These are phyloP conservation scores for Colletotrichum echinochloae DNA, from an alignment of 2,329 filamentous ascomycete species.

Conservation along the genomic window DNA sequence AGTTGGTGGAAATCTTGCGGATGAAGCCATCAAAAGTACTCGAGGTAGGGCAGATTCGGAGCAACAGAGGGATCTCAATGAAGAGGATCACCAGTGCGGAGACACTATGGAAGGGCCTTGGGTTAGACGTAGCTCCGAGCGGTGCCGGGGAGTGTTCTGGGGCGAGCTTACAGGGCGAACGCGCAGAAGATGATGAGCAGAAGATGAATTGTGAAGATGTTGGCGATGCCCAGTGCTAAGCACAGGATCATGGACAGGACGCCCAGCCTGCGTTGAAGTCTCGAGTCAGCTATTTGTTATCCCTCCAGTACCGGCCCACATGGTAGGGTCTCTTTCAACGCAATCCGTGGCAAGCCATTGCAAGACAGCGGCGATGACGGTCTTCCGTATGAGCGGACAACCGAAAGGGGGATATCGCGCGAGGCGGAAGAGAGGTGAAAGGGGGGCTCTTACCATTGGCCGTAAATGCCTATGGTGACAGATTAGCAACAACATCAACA, in stretches of 20 bases:
- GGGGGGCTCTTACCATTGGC: slow-evolving; percentile 73
- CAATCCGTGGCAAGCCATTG: background rate
- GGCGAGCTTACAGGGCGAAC: slow-evolving; percentile 63
- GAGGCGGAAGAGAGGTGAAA: background rate
- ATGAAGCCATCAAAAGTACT: slow-evolving; percentile 88
- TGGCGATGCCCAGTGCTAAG: slow-evolving; percentile 76
- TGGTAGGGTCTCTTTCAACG: background rate
- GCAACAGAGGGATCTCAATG: slow-evolving; percentile 90
- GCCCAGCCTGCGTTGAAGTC: slow-evolving; percentile 67
- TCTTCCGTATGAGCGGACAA: background rate
- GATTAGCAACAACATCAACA: slow-evolving; percentile 48
- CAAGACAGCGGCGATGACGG: background rate
- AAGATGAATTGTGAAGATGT: slow-evolving; percentile 69
- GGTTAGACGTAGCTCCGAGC: slow-evolving; percentile 2
- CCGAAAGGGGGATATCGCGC: background rate
- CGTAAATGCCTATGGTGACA: slow-evolving; percentile 72
- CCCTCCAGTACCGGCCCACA: slow-evolving; percentile 7
- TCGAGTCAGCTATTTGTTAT: slow-evolving; percentile 41
- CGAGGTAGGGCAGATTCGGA: slow-evolving; percentile 97
- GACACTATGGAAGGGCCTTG: slow-evolving; percentile 60
- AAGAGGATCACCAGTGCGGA: slow-evolving; percentile 83
- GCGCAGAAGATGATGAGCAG: slow-evolving; percentile 65
- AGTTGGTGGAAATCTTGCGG: slow-evolving; percentile 94
- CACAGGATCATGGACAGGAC: slow-evolving; percentile 78
- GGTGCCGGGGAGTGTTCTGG: slow-evolving; percentile 3